These are phyloP conservation scores for Curvularia hawaiiensis DNA, from an alignment of 2,329 filamentous ascomycete species.

Conservation along the genomic window DNA sequence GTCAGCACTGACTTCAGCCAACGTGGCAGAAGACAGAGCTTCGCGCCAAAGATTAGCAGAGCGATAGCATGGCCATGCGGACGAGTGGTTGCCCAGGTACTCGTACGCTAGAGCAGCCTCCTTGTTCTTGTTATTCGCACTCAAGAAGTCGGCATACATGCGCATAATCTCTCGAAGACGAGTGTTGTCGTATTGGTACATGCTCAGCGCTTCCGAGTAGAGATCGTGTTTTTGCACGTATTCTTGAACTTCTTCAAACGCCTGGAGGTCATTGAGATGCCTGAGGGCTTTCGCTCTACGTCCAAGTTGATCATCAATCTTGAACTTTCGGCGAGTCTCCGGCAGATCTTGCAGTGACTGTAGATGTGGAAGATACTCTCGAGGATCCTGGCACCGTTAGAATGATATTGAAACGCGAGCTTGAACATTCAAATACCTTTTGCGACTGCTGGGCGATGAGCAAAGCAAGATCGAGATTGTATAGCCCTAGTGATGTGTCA, in stretches of 20 bases:
- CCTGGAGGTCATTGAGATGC: slow-evolving; percentile 74
- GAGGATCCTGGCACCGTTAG: slow-evolving; percentile 65
- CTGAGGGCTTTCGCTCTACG: slow-evolving; percentile 76
- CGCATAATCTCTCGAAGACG: slow-evolving; percentile 72
- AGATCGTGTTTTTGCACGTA: slow-evolving; percentile 82
- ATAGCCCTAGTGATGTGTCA: slow-evolving; percentile 86
- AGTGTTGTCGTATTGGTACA: slow-evolving; percentile 81
- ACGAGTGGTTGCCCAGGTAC: slow-evolving; percentile 73
- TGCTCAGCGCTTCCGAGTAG: slow-evolving; percentile 75
- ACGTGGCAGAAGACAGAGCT: slow-evolving; percentile 77
- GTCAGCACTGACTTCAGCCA: slow-evolving; percentile 61
- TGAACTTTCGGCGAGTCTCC: slow-evolving; percentile 73
- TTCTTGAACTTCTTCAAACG: slow-evolving; percentile 75
- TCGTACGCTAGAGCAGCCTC: slow-evolving; percentile 93
- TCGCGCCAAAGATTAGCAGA: slow-evolving; percentile 90
- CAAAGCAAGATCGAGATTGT: slow-evolving; percentile 87
- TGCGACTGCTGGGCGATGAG: slow-evolving; percentile 95
- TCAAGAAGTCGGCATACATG: slow-evolving; percentile 80
- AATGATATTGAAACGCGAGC: neutral
- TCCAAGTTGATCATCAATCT: slow-evolving; percentile 86
- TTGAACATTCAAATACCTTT: slow-evolving; percentile 55
- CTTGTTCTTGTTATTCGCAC: slow-evolving; percentile 74
- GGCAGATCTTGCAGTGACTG: slow-evolving; percentile 81
- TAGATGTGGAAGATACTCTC: slow-evolving; percentile 94
- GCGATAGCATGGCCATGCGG: slow-evolving; percentile 83